These are phyloP conservation scores for Apiosordaria backusii DNA, from an alignment of 495 filamentous ascomycete genomes.

Conservation along the genomic window DNA sequence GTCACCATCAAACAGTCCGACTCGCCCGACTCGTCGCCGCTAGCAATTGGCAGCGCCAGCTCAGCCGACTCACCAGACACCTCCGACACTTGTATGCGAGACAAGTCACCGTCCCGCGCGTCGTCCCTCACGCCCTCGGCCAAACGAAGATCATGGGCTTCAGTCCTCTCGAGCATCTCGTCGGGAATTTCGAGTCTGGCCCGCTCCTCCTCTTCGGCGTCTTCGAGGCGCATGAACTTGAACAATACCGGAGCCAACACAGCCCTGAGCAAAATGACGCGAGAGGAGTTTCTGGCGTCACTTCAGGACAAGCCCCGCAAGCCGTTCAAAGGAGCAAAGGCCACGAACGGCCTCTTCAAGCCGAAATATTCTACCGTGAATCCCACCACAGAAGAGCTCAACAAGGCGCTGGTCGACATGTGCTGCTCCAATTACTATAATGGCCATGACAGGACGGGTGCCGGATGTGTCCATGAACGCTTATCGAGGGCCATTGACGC, in stretches of 20 bases:
- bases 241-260: conserved; percentile 25
- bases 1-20: conserved; percentile 19
- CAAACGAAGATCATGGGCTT: conserved; percentile 35
- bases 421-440: conserved; percentile 26
- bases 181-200: conserved; percentile 35
- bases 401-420: conserved; percentile 28
- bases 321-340: conserved; percentile 11
- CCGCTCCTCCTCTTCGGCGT: conserved; percentile 31
- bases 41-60: conserved; percentile 15
- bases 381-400: conserved; percentile 31
- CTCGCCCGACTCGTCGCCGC: conserved; percentile 24
- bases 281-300: conserved; percentile 30
- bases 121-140: conserved; percentile 26
- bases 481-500: conserved; percentile 31
- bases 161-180: conserved; percentile 35
- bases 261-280: conserved; percentile 33
- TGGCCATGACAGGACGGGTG: background rate
- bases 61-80: conserved; percentile 16
- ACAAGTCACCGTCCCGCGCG: conserved; percentile 28
- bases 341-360: conserved; percentile 17
- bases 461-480: conserved; percentile 28
- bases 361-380: conserved; percentile 23
- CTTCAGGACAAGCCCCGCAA: conserved; percentile 31
- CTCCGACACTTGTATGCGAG: conserved; percentile 13
- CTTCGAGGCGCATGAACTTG: conserved; percentile 26